These are phyloP conservation scores for Thelephora aurantiotincta DNA, from an alignment of 768 basidiomycete genomes.

Conservation along the genomic window DNA sequence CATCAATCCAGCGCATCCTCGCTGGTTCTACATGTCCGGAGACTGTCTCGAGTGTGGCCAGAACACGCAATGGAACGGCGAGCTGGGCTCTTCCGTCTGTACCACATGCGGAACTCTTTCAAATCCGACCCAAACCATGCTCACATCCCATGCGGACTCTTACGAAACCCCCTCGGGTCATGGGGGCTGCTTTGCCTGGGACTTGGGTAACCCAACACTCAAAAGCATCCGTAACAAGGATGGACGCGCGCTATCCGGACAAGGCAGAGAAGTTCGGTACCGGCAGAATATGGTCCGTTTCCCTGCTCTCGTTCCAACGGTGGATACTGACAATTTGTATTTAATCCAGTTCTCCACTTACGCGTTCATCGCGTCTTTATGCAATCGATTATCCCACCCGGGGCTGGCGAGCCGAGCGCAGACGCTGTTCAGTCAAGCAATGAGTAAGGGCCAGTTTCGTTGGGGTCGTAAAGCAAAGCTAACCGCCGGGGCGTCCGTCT, in stretches of 20 bases:
- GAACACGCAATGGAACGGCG: constrained; percentile 38
- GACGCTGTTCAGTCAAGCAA: constrained; percentile 55
- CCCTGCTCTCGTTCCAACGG: constrained; percentile 8
- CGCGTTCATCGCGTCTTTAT: constrained; percentile 45
- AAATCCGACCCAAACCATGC: constrained; percentile 46
- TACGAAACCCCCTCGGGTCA: constrained; percentile 17
- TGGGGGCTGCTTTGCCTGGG: constrained; percentile 18
- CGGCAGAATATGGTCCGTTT: constrained; percentile 42
- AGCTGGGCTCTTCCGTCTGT: constrained; percentile 49
- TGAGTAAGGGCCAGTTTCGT: constrained; percentile 37
- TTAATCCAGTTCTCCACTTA: constrained; percentile 42
- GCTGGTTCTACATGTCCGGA: not conserved
- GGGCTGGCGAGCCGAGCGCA: constrained; percentile 54
- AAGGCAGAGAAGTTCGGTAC: constrained; percentile 50
- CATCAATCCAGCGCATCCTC: not conserved
- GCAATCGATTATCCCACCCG: constrained; percentile 41
- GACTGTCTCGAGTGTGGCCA: constrained; percentile 44
- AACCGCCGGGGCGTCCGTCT: constrained; percentile 53
- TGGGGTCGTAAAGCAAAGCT: constrained; percentile 69
- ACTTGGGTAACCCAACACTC: constrained; percentile 19
- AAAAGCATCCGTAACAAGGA: constrained; percentile 34
- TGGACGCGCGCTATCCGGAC: constrained; percentile 50
- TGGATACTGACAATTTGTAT: constrained; percentile 3
- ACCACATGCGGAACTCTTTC: constrained; percentile 56
- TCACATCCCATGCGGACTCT: constrained; percentile 32